These are phyloP conservation scores for Euphorbia schlechtendalii DNA, from an alignment of 441 rosid species.

Conservation along the genomic window DNA sequence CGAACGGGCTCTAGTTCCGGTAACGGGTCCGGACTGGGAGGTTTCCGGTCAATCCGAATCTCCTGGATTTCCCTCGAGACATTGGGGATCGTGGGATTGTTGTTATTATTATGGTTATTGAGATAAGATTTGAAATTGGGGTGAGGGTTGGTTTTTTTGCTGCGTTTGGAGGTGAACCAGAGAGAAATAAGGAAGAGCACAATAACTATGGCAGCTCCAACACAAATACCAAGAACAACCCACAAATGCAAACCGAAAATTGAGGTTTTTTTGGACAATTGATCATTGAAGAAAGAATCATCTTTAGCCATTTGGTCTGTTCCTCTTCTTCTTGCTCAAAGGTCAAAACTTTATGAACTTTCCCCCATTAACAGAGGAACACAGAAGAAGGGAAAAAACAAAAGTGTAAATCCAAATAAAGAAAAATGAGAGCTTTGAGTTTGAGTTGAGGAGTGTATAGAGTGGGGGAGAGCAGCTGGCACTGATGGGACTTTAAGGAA, in stretches of 20 bases:
- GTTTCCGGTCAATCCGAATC: too few relatives aligned
- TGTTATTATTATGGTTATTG: too few relatives aligned
- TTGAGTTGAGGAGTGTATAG: background rate
- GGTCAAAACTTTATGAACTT: background rate
- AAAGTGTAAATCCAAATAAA: background rate
- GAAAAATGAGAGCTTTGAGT: background rate
- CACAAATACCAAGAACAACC: conserved; percentile 25
- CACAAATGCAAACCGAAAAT: conserved; percentile 52
- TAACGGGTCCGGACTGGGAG: too few relatives aligned
- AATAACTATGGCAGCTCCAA: too few relatives aligned
- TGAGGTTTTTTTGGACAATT: conserved; percentile 44
- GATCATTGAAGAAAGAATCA: conserved; percentile 37
- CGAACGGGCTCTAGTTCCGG: too few relatives aligned
- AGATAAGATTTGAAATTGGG: too few relatives aligned
- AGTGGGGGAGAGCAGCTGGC: conserved; percentile 16
- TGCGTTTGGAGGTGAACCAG: too few relatives aligned
- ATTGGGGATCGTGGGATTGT: too few relatives aligned
- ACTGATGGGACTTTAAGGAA: conserved; percentile 12
- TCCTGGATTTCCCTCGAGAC: too few relatives aligned
- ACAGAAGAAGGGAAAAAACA: background rate
- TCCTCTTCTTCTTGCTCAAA: conserved; percentile 8
- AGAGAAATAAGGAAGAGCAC: too few relatives aligned
- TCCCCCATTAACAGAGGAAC: background rate
- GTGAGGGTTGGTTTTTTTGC: too few relatives aligned
- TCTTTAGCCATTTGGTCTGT: conserved; percentile 31